Evolutionary conservation across 2,329 filamentous ascomycete genomes (phyloP).

Genomic region (Colletotrichum karsti): DNA sequence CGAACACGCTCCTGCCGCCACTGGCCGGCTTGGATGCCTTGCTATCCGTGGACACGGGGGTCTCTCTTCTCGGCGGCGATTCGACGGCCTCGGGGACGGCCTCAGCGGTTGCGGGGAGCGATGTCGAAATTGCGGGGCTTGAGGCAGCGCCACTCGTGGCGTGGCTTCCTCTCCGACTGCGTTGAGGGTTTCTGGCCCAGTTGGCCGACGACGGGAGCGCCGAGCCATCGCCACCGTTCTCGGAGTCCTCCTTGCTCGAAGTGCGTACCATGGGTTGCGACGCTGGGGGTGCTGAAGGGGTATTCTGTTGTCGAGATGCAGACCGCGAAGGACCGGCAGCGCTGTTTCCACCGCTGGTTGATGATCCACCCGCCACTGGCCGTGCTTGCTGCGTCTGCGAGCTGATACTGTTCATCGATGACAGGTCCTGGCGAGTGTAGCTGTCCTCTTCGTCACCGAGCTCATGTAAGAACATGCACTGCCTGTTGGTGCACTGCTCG

Average conservation of each 20-base stretch:
- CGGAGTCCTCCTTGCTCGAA: conserved; percentile 79
- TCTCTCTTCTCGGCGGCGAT: conserved; percentile 41
- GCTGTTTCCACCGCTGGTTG: conserved; percentile 34
- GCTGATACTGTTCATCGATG: conserved; percentile 90
- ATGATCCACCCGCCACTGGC: conserved; percentile 51
- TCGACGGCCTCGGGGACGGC: conserved; percentile 53
- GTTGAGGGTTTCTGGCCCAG: conserved; percentile 81
- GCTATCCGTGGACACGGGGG: conserved; percentile 29
- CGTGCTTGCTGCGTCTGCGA: conserved; percentile 76
- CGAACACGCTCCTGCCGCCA: conserved; percentile 8
- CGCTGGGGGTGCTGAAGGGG: conserved; percentile 45
- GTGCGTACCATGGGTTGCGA: conserved; percentile 77
- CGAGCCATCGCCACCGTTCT: conserved; percentile 79
- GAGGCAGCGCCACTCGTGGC: conserved; percentile 83
- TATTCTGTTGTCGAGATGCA: conserved; percentile 59
- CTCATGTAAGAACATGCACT: conserved; percentile 98
- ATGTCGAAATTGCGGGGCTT: conserved; percentile 78
- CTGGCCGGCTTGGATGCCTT: background rate
- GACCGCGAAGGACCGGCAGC: conserved; percentile 62
- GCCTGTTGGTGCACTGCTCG: conserved; percentile 92
- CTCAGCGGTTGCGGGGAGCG: conserved; percentile 63
- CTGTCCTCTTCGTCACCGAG: conserved; percentile 98
- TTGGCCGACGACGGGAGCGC: conserved; percentile 93
- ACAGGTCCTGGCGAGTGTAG: conserved; percentile 93
- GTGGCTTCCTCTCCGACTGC: conserved; percentile 78